Evolutionary conservation across 1,284 basidiomycete species (phyloP).

Genomic region (Thecaphora frezii): DNA sequence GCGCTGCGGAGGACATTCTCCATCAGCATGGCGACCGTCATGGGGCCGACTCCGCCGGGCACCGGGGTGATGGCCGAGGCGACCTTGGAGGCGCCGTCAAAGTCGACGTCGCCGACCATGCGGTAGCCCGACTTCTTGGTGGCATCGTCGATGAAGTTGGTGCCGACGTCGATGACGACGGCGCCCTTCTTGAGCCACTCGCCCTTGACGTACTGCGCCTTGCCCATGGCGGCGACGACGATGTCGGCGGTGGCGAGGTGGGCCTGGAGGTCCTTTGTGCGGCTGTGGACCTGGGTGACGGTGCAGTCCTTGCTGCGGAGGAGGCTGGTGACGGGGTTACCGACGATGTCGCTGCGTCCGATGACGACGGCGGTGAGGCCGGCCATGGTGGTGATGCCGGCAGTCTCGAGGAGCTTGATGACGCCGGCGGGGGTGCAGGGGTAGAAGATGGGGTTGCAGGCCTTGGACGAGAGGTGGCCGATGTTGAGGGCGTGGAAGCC

Average conservation of each 20-base stretch:
- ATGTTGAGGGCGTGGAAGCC: conserved; percentile 99
- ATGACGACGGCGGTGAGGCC: conserved; percentile 82
- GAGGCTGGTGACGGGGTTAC: conserved; percentile 89
- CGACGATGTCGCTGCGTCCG: conserved; percentile 96
- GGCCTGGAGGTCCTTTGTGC: conserved; percentile 72
- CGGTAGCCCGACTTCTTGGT: conserved; percentile 94
- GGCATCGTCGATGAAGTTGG: conserved; percentile 82
- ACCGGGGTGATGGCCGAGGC: conserved; percentile 94
- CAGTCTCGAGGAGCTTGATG: conserved; percentile 83
- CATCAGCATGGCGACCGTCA: conserved; percentile 99
- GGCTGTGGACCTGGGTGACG: conserved; percentile 95
- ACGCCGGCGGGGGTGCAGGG: conserved; percentile 96
- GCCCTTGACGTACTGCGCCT: conserved; percentile 84
- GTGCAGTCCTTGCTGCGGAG: conserved; percentile 89
- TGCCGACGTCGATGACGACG: conserved; percentile 72
- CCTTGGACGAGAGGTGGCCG: conserved; percentile 87
- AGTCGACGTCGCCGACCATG: conserved; percentile 94
- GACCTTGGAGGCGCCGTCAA: conserved; percentile 71
- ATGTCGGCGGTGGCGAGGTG: conserved; percentile 86
- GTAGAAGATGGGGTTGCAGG: conserved; percentile 83
- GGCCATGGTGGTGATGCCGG: conserved; percentile 66
- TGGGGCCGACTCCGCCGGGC: conserved; percentile 90
- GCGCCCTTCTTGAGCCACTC: conserved; percentile 94
- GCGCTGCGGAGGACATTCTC: conserved; percentile 83
- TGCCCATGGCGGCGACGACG: conserved; percentile 89